Evolutionary conservation across 192 early-diverging fungal genomes (phyloP).

Genomic region (Coemansia sp.): DNA sequence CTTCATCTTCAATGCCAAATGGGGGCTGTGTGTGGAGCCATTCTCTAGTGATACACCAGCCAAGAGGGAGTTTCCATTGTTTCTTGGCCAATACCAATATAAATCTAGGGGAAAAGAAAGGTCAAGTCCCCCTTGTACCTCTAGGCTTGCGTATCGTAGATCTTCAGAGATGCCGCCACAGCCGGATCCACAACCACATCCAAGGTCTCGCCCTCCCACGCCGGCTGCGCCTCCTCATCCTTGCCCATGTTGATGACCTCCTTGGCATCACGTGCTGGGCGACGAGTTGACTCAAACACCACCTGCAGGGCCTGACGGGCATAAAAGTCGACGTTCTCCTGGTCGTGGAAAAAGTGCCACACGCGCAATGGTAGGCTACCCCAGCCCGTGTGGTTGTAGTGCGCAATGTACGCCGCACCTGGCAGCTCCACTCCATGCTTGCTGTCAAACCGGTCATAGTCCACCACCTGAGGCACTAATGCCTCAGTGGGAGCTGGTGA

Average conservation of each 20-base stretch:
- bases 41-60: neutral
- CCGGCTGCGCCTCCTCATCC: constrained; percentile 27
- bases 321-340: constrained; percentile 50
- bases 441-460: constrained; percentile 46
- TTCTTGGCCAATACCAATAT: neutral
- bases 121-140: neutral
- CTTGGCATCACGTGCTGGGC: constrained; percentile 15
- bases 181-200: constrained; percentile 33
- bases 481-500: neutral
- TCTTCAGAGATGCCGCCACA: constrained; percentile 24
- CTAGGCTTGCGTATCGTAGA: constrained; percentile 41
- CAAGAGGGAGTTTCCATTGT: neutral
- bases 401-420: constrained; percentile 43
- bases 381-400: constrained; percentile 44
- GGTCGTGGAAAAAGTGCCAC: constrained; percentile 54
- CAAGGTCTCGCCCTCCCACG: constrained; percentile 38
- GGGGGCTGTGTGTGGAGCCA: too few relatives aligned
- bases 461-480: constrained; percentile 11
- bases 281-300: constrained; percentile 40
- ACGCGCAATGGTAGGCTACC: constrained; percentile 38
- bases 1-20: too few relatives aligned
- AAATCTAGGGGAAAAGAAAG: neutral
- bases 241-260: constrained; percentile 41
- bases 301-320: constrained; percentile 51
- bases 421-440: constrained; percentile 23